Evolutionary conservation across 805 yeast species (phyloP), one percentile per base, ranked within the genome.

Genomic region (Blastobotrys attinorum): DNA sequence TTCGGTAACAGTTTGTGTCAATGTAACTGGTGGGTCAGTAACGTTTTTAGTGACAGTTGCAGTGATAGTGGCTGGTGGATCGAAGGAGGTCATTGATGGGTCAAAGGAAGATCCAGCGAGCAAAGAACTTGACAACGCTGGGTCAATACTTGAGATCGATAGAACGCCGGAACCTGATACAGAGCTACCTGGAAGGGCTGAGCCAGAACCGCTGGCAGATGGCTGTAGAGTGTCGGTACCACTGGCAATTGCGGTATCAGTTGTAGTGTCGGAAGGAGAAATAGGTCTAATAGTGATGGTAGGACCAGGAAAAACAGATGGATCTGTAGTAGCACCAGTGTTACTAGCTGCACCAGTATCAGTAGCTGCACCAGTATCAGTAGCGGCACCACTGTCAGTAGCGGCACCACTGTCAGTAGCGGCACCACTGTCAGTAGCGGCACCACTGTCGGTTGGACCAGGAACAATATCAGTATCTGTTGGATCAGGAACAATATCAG

Each of bases 1-100:
- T 34, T 34, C 37, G 20, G 21, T 17, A 5, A 34, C 37, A 10
- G 37, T 34, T 34, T 34, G 37, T 11, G 37, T 34, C 11, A 34
- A n/a, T 7, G 37, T 34, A 6, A 15, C 22, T 16, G 37, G 37
- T 34, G 37, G 37, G 20, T 34, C 37, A 7, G 37, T 17, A 31
- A 31, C n/a, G 6, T 6, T n/a, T 17, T 34, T 11, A 13, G 37
- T 34, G 20, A 34, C 21, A 17, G 37, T 34, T 17, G 37, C 17
- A 6, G 37, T 7, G 16, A 20, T n/a, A 13, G 16, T 20, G 22
- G 22, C 37, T 11, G 29, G 29, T 25, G 29, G 29, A 25, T 25
- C 29, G 11, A 11, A 25, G 11, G 11, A 7, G 29, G 29, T 8
- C 7, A 11, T 8, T 11, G 29, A 25, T 11, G 29, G 11, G 29